phyloP scores from a whole-genome alignment of 441 rosid species.

The Metrosideros polymorpha region DNA sequence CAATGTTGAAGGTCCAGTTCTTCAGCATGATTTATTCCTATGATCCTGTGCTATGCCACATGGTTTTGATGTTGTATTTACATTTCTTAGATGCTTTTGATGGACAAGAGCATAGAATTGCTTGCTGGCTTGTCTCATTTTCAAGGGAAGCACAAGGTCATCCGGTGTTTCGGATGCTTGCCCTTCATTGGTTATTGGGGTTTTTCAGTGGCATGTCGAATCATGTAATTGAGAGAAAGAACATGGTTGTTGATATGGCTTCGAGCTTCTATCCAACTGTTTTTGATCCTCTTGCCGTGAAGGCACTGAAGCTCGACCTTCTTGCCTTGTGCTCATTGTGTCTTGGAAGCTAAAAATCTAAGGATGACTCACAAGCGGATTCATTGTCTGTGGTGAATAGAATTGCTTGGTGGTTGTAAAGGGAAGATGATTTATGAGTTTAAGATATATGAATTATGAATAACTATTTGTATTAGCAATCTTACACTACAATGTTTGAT shows the following conservation, averaged over 20 bases:
- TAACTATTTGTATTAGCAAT: background rate
- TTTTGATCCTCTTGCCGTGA: slow-evolving; percentile 82
- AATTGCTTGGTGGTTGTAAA: background rate
- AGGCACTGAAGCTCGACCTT: slow-evolving; percentile 79
- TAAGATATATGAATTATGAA: background rate
- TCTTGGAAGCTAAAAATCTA: slow-evolving; percentile 29
- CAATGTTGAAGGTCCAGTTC: slow-evolving; percentile 90
- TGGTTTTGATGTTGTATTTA: slow-evolving; percentile 52
- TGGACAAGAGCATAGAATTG: slow-evolving; percentile 72
- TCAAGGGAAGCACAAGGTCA: slow-evolving; percentile 57
- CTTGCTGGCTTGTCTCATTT: slow-evolving; percentile 51
- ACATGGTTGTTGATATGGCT: slow-evolving; percentile 41
- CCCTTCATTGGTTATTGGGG: slow-evolving; percentile 77
- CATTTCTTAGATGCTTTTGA: slow-evolving; percentile 56
- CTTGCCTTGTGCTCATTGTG: slow-evolving; percentile 53
- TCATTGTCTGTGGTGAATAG: slow-evolving; percentile 22
- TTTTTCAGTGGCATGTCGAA: slow-evolving; percentile 31
- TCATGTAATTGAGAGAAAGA: slow-evolving; percentile 42
- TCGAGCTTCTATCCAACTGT: slow-evolving; percentile 60
- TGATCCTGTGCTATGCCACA: slow-evolving; percentile 71
- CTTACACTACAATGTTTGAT: background rate
- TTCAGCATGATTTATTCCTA: slow-evolving; percentile 75
- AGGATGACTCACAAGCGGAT: slow-evolving; percentile 13
- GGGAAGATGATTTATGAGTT: background rate
- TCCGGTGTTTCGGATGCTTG: slow-evolving; percentile 72